Evolutionary conservation across 2,329 filamentous ascomycete species (phyloP), one percentile per base, ranked within the genome.

Genomic region (Colletotrichum nymphaeae): DNA sequence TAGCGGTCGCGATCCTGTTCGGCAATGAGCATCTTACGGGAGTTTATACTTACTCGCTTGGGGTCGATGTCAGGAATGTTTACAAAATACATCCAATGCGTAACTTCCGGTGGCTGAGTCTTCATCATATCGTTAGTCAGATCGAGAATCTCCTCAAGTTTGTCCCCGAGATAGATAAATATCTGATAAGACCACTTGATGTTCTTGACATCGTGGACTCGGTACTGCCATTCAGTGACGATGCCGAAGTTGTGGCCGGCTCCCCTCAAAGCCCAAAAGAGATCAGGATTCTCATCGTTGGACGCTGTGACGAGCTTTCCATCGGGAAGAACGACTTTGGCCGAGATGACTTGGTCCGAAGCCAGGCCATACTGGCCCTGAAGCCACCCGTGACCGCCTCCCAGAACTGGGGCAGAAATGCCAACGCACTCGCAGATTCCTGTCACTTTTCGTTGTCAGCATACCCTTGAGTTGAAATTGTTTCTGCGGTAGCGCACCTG

Each of bases 231-330:
- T 73, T 81, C 84, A 76, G 87, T 78, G 37, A 88, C 83, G 63
- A 89, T 84, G 55, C 87, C 86, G 74, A 88, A 84, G 74, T 88
- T 88, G 19, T 84, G 85, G 2, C 86, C 87, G 2, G 87, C 87
- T n/a, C 87, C 87, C 77, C 81, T 85, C 0, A 88, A 76, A 19
- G 84, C 86, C 86, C 86, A 88, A 75, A 87, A 81, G 0, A 88
- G 77, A 74, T 88, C 85, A 4, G 74, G 19, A 58, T 83, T 76
- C 28, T 76, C 75, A 5, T 66, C 67, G 4, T 67, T 58, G 9
- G 77, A 79, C 4, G 79, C 79, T 4, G 74, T 77, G 22, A 77
- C 68, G 5, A 77, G 74, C 22, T 69, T 69, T 16, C 79, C 78
- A 49, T 76, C 76, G 22, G 79, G 71, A 3, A 76, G 75, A n/a